Conservation (phyloP, 2,329 filamentous ascomycete genomes). For the Dothiorella sarmentorum region DNA sequence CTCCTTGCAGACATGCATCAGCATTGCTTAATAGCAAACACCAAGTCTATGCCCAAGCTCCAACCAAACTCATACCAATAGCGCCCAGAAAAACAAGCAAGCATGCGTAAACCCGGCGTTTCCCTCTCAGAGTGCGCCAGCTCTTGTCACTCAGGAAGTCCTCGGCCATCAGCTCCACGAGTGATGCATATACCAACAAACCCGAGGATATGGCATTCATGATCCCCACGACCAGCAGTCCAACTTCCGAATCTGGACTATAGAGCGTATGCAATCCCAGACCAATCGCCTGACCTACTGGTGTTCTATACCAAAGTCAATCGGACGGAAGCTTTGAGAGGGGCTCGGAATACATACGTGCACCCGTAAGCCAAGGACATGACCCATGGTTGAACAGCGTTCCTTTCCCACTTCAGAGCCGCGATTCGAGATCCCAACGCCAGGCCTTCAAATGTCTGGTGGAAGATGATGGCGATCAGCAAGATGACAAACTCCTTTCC, state of each 20-base stretch:
- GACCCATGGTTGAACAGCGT: constrained; percentile 52
- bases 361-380: constrained; percentile 75
- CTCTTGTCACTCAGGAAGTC: constrained; percentile 78
- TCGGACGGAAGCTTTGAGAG: not conserved
- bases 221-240: constrained; percentile 76
- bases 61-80: constrained; percentile 66
- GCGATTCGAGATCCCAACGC: constrained; percentile 82
- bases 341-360: constrained; percentile 20
- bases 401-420: constrained; percentile 56
- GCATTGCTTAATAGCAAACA: no score
- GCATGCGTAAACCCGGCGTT: constrained; percentile 60
- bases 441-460: constrained; percentile 84
- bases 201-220: constrained; percentile 86
- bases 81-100: constrained; percentile 62
- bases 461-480: constrained; percentile 66
- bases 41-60: constrained; percentile 64
- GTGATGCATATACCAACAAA: constrained; percentile 73
- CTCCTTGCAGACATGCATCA: no score
- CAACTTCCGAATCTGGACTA: constrained; percentile 71
- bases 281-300: constrained; percentile 79
- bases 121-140: constrained; percentile 63
- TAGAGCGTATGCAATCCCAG: constrained; percentile 75
- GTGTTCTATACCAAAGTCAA: constrained; percentile 49
- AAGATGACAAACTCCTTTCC: constrained; percentile 63
- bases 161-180: constrained; percentile 81